phyloP scores from a whole-genome alignment of 108 stramenopile species.

The Cylindrotheca fusiformis region DNA sequence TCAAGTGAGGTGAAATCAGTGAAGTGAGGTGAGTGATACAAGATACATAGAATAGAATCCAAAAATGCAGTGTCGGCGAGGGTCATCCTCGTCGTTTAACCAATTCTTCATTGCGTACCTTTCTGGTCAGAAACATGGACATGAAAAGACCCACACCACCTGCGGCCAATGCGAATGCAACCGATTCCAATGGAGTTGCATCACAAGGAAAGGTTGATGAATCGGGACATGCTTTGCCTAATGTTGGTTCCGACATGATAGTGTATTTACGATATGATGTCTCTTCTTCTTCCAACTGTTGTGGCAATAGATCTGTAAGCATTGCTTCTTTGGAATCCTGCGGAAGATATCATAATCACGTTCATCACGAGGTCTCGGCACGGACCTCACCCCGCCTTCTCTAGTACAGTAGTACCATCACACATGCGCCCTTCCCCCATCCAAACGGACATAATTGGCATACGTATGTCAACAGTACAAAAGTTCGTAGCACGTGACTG shows the following conservation, averaged over 20 bases:
- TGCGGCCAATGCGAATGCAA: conserved; percentile 47
- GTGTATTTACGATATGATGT: neutral
- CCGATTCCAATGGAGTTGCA: conserved; percentile 35
- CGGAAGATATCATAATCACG: too few relatives aligned
- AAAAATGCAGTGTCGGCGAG: neutral
- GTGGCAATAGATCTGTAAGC: too few relatives aligned
- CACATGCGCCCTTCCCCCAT: too few relatives aligned
- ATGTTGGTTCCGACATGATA: neutral
- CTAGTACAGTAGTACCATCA: too few relatives aligned
- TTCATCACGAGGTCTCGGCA: too few relatives aligned
- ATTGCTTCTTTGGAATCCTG: too few relatives aligned
- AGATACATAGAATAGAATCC: conserved; percentile 1
- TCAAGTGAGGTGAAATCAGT: neutral
- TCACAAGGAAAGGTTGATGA: conserved; percentile 44
- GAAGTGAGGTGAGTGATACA: neutral
- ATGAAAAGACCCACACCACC: conserved; percentile 48
- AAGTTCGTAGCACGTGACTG: too few relatives aligned
- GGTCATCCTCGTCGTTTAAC: neutral
- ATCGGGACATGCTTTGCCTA: neutral
- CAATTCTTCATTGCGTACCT: conserved; percentile 44
- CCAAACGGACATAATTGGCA: too few relatives aligned
- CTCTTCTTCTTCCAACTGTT: too few relatives aligned
- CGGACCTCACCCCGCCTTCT: too few relatives aligned
- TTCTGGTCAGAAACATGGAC: conserved; percentile 38
- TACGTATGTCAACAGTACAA: too few relatives aligned